These are phyloP conservation scores for Penicillium daleae DNA, from an alignment of 495 filamentous ascomycete species.

Conservation along the genomic window DNA sequence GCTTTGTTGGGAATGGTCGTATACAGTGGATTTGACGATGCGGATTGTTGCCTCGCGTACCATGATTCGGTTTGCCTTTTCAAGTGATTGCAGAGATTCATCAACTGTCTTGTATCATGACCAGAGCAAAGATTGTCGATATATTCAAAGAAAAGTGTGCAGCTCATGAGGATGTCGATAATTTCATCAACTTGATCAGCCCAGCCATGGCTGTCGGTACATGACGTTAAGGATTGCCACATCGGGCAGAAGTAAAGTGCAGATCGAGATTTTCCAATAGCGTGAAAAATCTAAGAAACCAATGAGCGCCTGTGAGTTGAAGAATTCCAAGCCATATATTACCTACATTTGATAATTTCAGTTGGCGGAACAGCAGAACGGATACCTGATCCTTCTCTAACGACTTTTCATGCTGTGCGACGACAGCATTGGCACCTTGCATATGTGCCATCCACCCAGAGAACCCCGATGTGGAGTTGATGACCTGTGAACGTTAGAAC, in stretches of 20 bases:
- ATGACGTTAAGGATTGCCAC: slow-evolving; percentile 16
- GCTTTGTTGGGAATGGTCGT: slow-evolving; percentile 11
- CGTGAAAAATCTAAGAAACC: slow-evolving; percentile 11
- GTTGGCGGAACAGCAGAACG: slow-evolving; percentile 16
- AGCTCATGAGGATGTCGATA: slow-evolving; percentile 24
- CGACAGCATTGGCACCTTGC: slow-evolving; percentile 24
- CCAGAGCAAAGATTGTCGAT: slow-evolving; percentile 2
- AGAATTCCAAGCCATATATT: background rate
- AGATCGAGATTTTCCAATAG: slow-evolving; percentile 25
- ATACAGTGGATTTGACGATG: slow-evolving; percentile 7
- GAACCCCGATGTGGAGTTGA: slow-evolving; percentile 22
- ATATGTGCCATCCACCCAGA: slow-evolving; percentile 23
- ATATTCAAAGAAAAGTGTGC: slow-evolving; percentile 15
- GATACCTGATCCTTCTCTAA: slow-evolving; percentile 15
- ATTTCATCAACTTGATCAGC: slow-evolving; percentile 17
- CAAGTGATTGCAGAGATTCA: background rate
- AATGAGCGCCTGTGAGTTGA: background rate
- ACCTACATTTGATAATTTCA: slow-evolving; percentile 22
- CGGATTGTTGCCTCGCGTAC: slow-evolving; percentile 7
- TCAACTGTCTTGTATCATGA: slow-evolving; percentile 7
- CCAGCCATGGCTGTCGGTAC: background rate
- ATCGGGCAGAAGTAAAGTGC: slow-evolving; percentile 20
- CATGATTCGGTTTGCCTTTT: slow-evolving; percentile 9
- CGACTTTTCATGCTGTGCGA: slow-evolving; percentile 15
- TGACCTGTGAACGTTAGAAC: slow-evolving; percentile 12